These are phyloP conservation scores for Eutrema yunnanense DNA, from an alignment of 345 rosid species.

Conservation along the genomic window DNA sequence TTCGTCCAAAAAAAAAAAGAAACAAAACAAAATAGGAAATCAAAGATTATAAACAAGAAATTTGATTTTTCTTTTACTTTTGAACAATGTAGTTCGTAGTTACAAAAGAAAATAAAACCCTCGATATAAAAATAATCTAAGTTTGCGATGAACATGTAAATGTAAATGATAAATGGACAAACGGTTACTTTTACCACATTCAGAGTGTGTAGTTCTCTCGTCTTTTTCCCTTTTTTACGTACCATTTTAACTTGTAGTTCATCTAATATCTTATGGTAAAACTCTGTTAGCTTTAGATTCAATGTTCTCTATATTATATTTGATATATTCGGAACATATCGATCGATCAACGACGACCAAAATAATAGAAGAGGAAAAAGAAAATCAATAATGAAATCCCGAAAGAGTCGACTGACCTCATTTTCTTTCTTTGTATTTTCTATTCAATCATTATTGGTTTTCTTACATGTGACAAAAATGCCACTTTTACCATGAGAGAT, in stretches of 20 bases:
- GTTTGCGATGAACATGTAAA: neutral
- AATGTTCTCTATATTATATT: slow-evolving; percentile 1
- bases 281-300: slow-evolving; percentile 6
- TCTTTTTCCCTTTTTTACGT: neutral
- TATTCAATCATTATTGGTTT: neutral
- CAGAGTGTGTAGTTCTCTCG: neutral
- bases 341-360: slow-evolving; percentile 13
- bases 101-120: neutral
- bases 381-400: slow-evolving; percentile 13
- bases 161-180: neutral
- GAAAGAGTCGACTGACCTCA: neutral
- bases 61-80: neutral
- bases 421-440: slow-evolving; percentile 3
- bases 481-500: neutral
- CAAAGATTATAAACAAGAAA: neutral
- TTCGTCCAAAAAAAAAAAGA: too few species aligned
- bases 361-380: slow-evolving; percentile 1
- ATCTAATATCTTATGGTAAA: neutral
- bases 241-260: neutral
- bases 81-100: neutral
- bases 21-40: neutral
- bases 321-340: slow-evolving; percentile 14
- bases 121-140: neutral
- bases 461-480: neutral
- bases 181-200: neutral